A percentile compares a stretch with the other conserved stretches of the same genome.
phyloP scores from a whole-genome alignment of 108 stramenopile species.

The Skeletonema grethae region DNA sequence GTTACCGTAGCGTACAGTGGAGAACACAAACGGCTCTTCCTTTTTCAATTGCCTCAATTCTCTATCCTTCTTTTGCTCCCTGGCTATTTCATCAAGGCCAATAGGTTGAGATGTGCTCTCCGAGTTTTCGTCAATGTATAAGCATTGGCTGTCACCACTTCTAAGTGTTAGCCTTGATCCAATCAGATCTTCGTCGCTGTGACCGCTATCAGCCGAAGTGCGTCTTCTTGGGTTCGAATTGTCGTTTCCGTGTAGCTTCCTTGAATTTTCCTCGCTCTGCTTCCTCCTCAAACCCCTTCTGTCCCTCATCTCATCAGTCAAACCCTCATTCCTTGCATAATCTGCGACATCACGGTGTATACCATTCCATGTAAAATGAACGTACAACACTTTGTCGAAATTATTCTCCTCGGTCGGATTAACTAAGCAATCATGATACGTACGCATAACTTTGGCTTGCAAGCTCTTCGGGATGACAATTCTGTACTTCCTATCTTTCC shows the following conservation, averaged over 20 bases:
- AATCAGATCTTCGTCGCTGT: not conserved
- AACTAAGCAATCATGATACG: constrained; percentile 39
- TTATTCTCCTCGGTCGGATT: constrained; percentile 39
- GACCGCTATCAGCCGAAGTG: not conserved
- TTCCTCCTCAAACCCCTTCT: constrained; percentile 13
- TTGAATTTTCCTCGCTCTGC: not conserved
- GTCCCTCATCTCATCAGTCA: constrained; percentile 36
- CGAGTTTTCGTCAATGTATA: not conserved
- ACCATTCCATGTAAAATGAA: constrained; percentile 41
- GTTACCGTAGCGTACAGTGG: constrained; percentile 37
- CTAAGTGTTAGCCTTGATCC: not conserved
- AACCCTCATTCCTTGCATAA: constrained; percentile 26
- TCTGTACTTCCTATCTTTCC: constrained; percentile 35
- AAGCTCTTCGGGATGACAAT: constrained; percentile 29
- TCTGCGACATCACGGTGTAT: constrained; percentile 34
- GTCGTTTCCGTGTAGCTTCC: too few relatives aligned
- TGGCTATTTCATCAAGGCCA: constrained; percentile 41
- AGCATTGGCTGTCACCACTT: not conserved
- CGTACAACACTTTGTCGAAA: constrained; percentile 33
- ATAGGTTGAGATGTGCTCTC: constrained; percentile 15
- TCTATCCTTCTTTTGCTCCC: constrained; percentile 35
- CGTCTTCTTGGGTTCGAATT: constrained; percentile 1
- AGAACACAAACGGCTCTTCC: constrained; percentile 44
- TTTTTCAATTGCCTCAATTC: constrained; percentile 39
- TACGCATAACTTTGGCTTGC: constrained; percentile 31